Conservation (phyloP, 805 yeast genomes). For the Isabelozyma rhagii region DNA sequence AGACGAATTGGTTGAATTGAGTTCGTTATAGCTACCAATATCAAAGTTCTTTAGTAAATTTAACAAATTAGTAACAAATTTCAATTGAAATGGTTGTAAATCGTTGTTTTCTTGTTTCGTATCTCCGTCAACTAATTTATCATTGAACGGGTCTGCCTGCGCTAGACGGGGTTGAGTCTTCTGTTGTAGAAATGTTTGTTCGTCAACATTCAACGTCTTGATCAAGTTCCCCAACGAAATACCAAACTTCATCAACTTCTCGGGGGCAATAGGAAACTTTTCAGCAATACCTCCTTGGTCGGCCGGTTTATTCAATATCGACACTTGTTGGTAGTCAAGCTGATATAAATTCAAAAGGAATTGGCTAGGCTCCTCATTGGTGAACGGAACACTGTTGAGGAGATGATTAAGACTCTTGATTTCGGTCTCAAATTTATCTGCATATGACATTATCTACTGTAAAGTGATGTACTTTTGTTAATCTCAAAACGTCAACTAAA, state of each 20-base stretch:
- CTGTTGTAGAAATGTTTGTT: constrained; percentile 25
- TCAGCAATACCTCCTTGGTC: constrained; percentile 3
- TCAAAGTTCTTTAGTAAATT: constrained; percentile 38
- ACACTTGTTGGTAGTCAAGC: constrained; percentile 18
- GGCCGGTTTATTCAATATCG: constrained; percentile 17
- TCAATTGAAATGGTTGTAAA: constrained; percentile 14
- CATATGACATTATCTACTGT: constrained; percentile 6
- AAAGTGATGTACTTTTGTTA: not conserved
- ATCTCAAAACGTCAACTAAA: not conserved
- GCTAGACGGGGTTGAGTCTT: constrained; percentile 17
- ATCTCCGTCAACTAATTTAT: not conserved
- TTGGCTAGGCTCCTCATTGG: constrained; percentile 9
- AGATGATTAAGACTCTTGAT: constrained; percentile 22
- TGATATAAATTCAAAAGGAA: constrained; percentile 32
- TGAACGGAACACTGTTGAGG: constrained; percentile 34
- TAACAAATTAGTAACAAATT: constrained; percentile 31
- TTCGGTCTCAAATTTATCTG: constrained; percentile 21
- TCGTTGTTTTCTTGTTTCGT: not conserved
- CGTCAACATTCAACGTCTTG: constrained; percentile 33
- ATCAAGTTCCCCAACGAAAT: constrained; percentile 41
- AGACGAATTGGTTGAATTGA: constrained; percentile 17
- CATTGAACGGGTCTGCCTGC: constrained; percentile 6
- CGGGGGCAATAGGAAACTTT: constrained; percentile 32
- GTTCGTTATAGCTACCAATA: constrained; percentile 19
- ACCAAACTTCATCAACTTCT: constrained; percentile 36